Evolutionary conservation across 1,284 basidiomycete genomes (phyloP).

Genomic region (Heliocybe sulcata): DNA sequence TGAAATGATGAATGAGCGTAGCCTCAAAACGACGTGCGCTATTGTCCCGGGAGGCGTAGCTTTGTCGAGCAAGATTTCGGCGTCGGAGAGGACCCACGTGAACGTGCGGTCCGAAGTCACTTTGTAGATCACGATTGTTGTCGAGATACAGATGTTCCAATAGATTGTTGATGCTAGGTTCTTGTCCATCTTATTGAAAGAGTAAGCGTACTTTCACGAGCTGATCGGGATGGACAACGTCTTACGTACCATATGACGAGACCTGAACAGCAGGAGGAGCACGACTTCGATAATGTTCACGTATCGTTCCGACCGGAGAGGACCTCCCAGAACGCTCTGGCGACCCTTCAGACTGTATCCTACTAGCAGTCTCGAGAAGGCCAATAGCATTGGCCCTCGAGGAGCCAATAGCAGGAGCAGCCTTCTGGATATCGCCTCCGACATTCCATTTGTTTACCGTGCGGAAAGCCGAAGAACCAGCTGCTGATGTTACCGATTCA

Average conservation of each 20-base stretch:
- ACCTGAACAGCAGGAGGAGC: conserved; percentile 46
- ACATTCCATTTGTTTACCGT: conserved; percentile 55
- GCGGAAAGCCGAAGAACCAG: conserved; percentile 57
- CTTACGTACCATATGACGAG: conserved; percentile 61
- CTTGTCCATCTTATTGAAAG: conserved; percentile 65
- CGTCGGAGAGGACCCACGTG: conserved; percentile 74
- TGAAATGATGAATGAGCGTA: conserved; percentile 79
- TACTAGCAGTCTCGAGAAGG: conserved; percentile 61
- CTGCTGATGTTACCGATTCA: conserved; percentile 62
- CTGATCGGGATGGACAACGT: not conserved
- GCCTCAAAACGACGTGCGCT: conserved; percentile 57
- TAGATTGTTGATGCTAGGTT: conserved; percentile 78
- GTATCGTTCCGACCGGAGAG: conserved; percentile 54
- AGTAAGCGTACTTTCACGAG: conserved; percentile 4
- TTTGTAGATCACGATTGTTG: conserved; percentile 74
- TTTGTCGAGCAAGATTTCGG: conserved; percentile 62
- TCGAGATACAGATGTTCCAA: conserved; percentile 89
- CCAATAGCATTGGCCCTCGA: conserved; percentile 74
- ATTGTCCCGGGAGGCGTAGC: conserved; percentile 52
- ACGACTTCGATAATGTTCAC: conserved; percentile 36
- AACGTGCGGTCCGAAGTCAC: conserved; percentile 85
- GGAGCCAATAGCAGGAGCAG: conserved; percentile 78
- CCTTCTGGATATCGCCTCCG: conserved; percentile 72
- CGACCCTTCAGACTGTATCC: conserved; percentile 53
- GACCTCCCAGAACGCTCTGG: conserved; percentile 63